Evolutionary conservation across 345 rosid species (phyloP).

Genomic region (Populus nigra): DNA sequence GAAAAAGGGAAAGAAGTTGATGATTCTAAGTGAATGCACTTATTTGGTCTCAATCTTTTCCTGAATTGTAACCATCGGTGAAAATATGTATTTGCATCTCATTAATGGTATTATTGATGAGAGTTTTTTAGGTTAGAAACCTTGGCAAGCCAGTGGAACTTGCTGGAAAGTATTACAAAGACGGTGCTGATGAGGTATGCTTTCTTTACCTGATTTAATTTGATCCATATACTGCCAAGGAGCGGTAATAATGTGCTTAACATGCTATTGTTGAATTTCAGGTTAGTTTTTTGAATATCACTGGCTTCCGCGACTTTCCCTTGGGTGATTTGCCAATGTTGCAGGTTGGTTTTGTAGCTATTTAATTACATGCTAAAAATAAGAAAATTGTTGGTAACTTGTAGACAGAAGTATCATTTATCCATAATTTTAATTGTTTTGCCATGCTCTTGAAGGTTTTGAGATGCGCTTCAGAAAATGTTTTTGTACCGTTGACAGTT

Average conservation of each 20-base stretch:
- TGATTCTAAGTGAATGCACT: neutral
- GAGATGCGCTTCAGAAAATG: conserved; percentile 86
- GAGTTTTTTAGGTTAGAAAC: conserved; percentile 72
- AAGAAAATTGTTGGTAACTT: neutral
- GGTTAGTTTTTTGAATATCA: conserved; percentile 91
- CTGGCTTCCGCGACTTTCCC: conserved; percentile 93
- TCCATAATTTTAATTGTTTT: conserved; percentile 5
- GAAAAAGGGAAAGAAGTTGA: neutral
- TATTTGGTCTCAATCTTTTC: neutral
- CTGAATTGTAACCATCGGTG: neutral
- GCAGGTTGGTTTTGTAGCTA: conserved; percentile 51
- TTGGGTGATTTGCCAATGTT: conserved; percentile 96
- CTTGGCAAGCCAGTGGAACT: conserved; percentile 98
- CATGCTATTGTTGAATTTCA: conserved; percentile 34
- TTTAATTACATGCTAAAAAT: neutral
- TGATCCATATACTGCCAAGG: neutral
- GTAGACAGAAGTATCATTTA: neutral
- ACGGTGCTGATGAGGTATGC: conserved; percentile 94
- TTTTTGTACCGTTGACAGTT: conserved; percentile 93
- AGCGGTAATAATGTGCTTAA: conserved; percentile 4
- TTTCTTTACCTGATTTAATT: neutral
- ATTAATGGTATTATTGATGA: neutral
- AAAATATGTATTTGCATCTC: neutral
- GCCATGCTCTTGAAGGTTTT: conserved; percentile 54
- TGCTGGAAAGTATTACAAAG: conserved; percentile 80